Percentiles rank a stretch among this genome's conserved stretches.
phyloP scores from a whole-genome alignment of 306 rosid genomes.

The Lotus japonicus region DNA sequence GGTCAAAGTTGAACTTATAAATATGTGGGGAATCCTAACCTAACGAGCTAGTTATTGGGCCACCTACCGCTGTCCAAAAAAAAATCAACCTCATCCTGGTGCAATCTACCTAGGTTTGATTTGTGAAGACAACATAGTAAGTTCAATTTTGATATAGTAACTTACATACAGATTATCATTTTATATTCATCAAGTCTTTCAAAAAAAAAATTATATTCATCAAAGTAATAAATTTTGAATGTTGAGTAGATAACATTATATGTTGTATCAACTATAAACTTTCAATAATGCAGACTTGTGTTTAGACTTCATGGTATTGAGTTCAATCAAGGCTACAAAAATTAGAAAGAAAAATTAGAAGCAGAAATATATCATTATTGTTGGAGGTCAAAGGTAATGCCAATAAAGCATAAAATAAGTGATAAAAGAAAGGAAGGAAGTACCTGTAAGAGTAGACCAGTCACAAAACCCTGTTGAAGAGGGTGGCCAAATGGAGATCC shows the following conservation, averaged over 20 bases:
- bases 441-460: slow-evolving; percentile 82
- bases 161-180: neutral
- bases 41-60: too few species aligned
- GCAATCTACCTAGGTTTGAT: too few species aligned
- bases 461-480: slow-evolving; percentile 95
- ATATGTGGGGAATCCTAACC: too few species aligned
- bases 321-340: neutral
- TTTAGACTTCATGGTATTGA: neutral
- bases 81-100: too few species aligned
- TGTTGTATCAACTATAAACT: neutral
- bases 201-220: neutral
- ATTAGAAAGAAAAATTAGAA: neutral
- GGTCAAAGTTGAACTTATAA: neutral
- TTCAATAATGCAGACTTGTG: neutral
- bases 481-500: slow-evolving; percentile 98
- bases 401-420: neutral
- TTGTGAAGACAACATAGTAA: neutral
- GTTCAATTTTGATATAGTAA: neutral
- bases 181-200: neutral
- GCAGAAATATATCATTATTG: neutral
- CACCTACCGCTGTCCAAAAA: too few species aligned
- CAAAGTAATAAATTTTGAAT: neutral
- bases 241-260: neutral
- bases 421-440: neutral
- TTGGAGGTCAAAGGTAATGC: slow-evolving; percentile 14